A percentile compares a stretch with the other conserved stretches of the same genome.
Conservation (phyloP, 352 stramenopile species). For the Phytopythium ostracodes region DNA sequence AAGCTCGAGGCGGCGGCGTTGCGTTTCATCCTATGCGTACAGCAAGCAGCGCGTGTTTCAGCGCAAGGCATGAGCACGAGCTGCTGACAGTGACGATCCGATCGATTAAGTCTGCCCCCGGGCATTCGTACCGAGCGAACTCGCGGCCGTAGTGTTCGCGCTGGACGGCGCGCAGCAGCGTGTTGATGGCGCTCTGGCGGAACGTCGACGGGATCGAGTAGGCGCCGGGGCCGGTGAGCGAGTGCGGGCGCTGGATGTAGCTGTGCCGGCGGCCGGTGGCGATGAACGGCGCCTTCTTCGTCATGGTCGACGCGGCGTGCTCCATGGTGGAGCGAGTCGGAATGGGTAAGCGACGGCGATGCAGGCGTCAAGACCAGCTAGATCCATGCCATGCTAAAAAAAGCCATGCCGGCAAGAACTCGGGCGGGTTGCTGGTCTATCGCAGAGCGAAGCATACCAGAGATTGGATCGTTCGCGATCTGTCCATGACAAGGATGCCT, state of each 20-base stretch:
- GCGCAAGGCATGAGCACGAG: not conserved
- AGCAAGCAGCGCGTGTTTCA: not conserved
- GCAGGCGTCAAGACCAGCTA: not conserved
- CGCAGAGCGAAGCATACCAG: not conserved
- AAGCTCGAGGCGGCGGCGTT: slow-evolving; percentile 1
- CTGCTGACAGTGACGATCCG: not conserved
- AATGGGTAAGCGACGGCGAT: not conserved
- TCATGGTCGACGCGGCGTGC: not conserved
- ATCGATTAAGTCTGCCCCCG: not conserved
- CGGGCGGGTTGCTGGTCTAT: too few species aligned
- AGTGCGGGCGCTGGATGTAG: slow-evolving; percentile 53
- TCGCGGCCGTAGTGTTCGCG: slow-evolving; percentile 49
- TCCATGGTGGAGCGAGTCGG: not conserved
- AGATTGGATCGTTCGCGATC: not conserved
- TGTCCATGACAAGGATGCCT: not conserved
- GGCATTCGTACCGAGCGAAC: slow-evolving; percentile 35
- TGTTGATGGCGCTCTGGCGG: slow-evolving; percentile 22
- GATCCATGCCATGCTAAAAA: not conserved
- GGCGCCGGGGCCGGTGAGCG: slow-evolving; percentile 38
- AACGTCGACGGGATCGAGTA: slow-evolving; percentile 65
- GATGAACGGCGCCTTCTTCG: not conserved
- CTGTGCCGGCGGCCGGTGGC: slow-evolving; percentile 25
- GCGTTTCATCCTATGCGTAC: slow-evolving; percentile 8
- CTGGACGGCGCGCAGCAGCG: slow-evolving; percentile 39
- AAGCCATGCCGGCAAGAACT: not conserved